phyloP scores from a whole-genome alignment of 192 early-diverging fungal species.

The Gonapodya sp. region DNA sequence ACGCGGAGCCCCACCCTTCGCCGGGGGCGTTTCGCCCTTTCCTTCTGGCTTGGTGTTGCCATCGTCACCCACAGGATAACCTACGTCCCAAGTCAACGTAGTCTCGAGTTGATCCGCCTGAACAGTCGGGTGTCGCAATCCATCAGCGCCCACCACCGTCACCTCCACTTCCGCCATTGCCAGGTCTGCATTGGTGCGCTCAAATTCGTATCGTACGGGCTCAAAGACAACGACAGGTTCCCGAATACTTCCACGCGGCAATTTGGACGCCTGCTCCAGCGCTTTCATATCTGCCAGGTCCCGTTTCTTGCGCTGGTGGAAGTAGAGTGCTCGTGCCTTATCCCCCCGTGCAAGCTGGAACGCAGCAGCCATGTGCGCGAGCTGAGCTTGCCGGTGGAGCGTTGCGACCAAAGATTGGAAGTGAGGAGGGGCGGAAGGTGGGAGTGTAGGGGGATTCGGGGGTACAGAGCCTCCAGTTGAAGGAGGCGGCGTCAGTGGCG shows the following conservation, averaged over 20 bases:
- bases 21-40: neutral
- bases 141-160: neutral
- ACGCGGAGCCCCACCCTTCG: neutral
- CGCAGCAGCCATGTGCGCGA: neutral
- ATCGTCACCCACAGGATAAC: neutral
- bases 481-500: neutral
- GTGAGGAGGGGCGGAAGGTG: neutral
- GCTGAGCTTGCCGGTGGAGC: neutral
- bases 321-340: neutral
- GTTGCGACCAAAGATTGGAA: neutral
- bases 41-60: slow-evolving; percentile 2
- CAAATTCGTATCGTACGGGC: neutral
- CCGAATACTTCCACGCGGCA: neutral
- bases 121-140: neutral
- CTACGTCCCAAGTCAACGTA: neutral
- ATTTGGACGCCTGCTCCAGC: neutral
- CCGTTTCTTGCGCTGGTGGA: slow-evolving; percentile 1
- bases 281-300: neutral
- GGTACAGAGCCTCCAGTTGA: neutral
- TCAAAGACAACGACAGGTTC: neutral
- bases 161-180: neutral
- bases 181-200: neutral
- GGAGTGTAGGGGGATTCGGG: neutral
- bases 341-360: neutral
- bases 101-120: neutral